Base-by-base conservation (phyloP, 2,329 filamentous ascomycete species). In the Fusarium marasasianum region DNA sequence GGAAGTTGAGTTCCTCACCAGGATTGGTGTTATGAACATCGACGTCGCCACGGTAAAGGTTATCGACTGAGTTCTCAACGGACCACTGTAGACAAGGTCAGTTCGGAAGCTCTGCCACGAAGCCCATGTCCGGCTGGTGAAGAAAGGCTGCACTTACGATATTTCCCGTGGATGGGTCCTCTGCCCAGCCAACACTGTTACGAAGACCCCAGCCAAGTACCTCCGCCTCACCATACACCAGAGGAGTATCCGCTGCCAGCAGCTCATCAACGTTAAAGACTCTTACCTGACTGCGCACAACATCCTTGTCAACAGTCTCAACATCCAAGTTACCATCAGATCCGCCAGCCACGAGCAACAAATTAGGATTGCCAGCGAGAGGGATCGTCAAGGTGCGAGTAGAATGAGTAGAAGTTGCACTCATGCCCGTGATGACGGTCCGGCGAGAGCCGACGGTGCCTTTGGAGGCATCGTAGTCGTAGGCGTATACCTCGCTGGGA, bases 111-210 rank as follows among this genome's bases (percentile, higher is more conserved):
- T 33, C 13, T 33, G 6, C 5, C 4, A 14, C 17, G 3, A 18
- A 50, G 1, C 2, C 14, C 8, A 7, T 11, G 4, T 5, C 5
- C 15, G n/a, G 15, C 14, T 40, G 17, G 24, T 17, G 18, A 6
- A 26, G 24, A 26, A 5, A 47, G 5, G 4, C 17, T 26, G 6
- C 3, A 20, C 63, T 65, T 31, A 66, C 63, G 13, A 66, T 58
- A 9, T 66, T 10, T 22, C 63, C 63, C 1, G 63, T 66, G 17
- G 50, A 38, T 33, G 63, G 63, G 12, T 66, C 61, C 1, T 66
- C 63, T 12, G 63, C 61, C 63, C 63, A 66, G 2, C 63, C 63
- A 29, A 66, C 63, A 40, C 63, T 66, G 22, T 66, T 66, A 14
- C 63, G 63, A 29, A 66, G 63, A 9, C 61, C 63, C 63, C 63